Base-by-base conservation (phyloP, 2,329 filamentous ascomycete genomes). In the Zymoseptoria brevis region DNA sequence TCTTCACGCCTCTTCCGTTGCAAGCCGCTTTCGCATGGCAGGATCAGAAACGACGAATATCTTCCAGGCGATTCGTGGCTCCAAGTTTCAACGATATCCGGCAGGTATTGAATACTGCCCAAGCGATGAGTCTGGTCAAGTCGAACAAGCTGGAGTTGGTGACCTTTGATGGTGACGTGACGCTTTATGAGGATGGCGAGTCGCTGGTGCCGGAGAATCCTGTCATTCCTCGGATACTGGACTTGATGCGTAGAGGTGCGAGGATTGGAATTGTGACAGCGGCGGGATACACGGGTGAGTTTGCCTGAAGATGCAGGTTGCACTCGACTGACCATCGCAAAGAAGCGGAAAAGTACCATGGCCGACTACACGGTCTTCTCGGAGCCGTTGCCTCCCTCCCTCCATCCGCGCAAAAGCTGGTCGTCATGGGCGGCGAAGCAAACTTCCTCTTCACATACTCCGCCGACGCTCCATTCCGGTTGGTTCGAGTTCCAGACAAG, bases 151-250 rank as follows among this genome's bases (percentile, higher is more conserved):
- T 96, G 8, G 86, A 94, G 67, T 82, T 99, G 3, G 87, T 96
- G 57, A 99, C 94, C 0, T 99, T 99, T 72, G 94, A 99, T 74
- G 94, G 94, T 75, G 94, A 99, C 75, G 91, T 99, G 55, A 99
- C 94, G 1, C 81, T 99, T 21, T 99, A 99, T 73, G 78, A 80
- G 53, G 79, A 99, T 70, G 94, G 94, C 11, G 82, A 90, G 68
- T 89, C 85, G 64, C 80, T 99, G 8, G 85, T 87, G 57, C 79
- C 86, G 0, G 80, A 83, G 16, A 96, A 89, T 72, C 88, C 90
- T 0, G 85, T 96, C 16, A 91, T 97, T 56, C 77, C 77, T 3
- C 80, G 83, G 8, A 82, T 87, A 53, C 68, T 86, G 57, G 85
- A 86, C 62, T 84, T 99, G 16, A 83, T 99, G 67, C 81, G 80